Percentiles rank a stretch among this genome's conserved stretches.
These are phyloP conservation scores for Forsythia suspensa DNA, from an alignment of 257 asterid genomes.

Conservation along the genomic window DNA sequence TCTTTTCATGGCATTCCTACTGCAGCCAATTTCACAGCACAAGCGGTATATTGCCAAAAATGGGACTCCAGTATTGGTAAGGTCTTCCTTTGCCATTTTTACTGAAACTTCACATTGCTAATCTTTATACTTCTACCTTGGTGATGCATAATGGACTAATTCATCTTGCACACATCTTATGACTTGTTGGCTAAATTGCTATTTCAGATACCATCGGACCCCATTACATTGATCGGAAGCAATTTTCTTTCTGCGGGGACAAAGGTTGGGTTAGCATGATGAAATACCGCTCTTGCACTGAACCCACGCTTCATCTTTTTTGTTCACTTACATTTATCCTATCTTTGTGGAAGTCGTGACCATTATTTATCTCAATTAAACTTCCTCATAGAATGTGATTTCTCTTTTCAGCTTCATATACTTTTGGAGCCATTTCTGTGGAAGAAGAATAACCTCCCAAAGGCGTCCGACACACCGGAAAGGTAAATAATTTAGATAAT, in stretches of 20 bases:
- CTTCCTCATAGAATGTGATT: slow-evolving; percentile 4
- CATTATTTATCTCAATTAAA: slow-evolving; percentile 7
- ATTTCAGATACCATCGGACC: slow-evolving; percentile 83
- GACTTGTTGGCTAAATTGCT: slow-evolving; percentile 23
- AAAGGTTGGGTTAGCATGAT: slow-evolving; percentile 48
- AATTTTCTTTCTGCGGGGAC: slow-evolving; percentile 71
- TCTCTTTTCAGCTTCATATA: slow-evolving; percentile 65
- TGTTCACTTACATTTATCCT: background rate
- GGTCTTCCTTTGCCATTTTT: slow-evolving; percentile 10
- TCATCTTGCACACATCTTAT: slow-evolving; percentile 14
- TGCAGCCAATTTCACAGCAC: slow-evolving; percentile 89
- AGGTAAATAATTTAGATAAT: slow-evolving; percentile 41
- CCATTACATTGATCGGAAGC: slow-evolving; percentile 66
- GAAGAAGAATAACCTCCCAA: slow-evolving; percentile 53
- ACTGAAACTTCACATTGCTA: slow-evolving; percentile 10
- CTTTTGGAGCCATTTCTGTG: slow-evolving; percentile 83
- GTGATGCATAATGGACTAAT: slow-evolving; percentile 9
- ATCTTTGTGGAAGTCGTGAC: slow-evolving; percentile 11
- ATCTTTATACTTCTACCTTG: slow-evolving; percentile 6
- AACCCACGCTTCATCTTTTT: background rate
- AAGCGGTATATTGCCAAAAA: slow-evolving; percentile 83
- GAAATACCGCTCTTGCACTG: slow-evolving; percentile 3
- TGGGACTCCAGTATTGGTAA: slow-evolving; percentile 74
- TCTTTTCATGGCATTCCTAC: slow-evolving; percentile 13
- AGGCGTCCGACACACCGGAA: slow-evolving; percentile 45